These are phyloP conservation scores for Aspergillus sp. DNA, from an alignment of 2,329 filamentous ascomycete species.

Conservation along the genomic window DNA sequence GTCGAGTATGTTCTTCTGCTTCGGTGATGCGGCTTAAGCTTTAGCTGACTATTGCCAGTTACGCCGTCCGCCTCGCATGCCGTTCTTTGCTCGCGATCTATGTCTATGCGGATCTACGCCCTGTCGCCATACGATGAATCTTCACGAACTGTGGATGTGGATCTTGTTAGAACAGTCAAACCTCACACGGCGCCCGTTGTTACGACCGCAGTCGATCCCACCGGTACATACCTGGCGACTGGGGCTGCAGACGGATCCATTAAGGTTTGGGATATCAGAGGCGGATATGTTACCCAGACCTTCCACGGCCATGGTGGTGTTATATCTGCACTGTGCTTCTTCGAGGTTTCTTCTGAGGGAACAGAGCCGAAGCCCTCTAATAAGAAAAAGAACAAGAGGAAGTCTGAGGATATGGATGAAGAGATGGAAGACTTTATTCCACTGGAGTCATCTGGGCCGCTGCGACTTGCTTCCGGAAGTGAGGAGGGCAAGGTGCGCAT, in stretches of 20 bases:
- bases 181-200: slow-evolving; percentile 86
- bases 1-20: slow-evolving; percentile 25
- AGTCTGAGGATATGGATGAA: slow-evolving; percentile 25
- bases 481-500: slow-evolving; percentile 89
- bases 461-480: slow-evolving; percentile 78
- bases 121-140: slow-evolving; percentile 51
- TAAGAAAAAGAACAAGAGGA: slow-evolving; percentile 36
- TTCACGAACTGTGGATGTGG: slow-evolving; percentile 51
- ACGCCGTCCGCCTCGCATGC: slow-evolving; percentile 83
- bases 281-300: slow-evolving; percentile 86
- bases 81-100: slow-evolving; percentile 84
- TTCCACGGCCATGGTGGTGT: slow-evolving; percentile 89
- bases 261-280: slow-evolving; percentile 92
- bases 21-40: slow-evolving; percentile 1
- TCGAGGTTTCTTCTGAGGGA: slow-evolving; percentile 54
- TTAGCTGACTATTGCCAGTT: slow-evolving; percentile 42
- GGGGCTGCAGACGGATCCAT: slow-evolving; percentile 87
- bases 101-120: slow-evolving; percentile 86
- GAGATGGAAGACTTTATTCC: slow-evolving; percentile 34
- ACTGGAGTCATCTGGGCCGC: slow-evolving; percentile 47
- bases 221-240: slow-evolving; percentile 81
- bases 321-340: slow-evolving; percentile 85
- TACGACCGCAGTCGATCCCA: slow-evolving; percentile 73
- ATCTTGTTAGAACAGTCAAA: slow-evolving; percentile 71
- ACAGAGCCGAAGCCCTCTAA: slow-evolving; percentile 29